These are phyloP conservation scores for Cyclospora cayetanensis DNA, from an alignment of 169 alveolate genomes.

Conservation along the genomic window DNA sequence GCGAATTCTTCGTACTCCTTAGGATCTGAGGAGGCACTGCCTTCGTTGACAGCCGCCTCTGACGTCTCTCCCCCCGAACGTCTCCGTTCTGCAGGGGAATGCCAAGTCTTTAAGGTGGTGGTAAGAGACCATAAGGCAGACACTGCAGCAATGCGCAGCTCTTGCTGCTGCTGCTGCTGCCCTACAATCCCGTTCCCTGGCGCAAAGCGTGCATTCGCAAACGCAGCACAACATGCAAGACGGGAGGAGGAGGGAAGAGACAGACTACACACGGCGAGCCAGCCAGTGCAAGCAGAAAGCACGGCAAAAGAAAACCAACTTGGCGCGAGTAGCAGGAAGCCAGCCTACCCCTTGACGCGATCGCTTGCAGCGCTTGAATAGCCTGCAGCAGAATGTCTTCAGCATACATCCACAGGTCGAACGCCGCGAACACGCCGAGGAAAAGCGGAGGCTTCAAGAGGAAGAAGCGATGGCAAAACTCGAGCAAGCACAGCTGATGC, in stretches of 20 bases:
- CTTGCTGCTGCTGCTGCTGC: constrained; percentile 36
- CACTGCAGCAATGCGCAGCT: constrained; percentile 2
- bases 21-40: too few relatives aligned
- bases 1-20: not conserved
- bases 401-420: not conserved
- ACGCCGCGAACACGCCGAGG: not conserved
- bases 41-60: not conserved
- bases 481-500: not conserved
- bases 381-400: constrained; percentile 3
- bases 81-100: not conserved
- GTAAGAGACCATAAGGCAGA: not conserved
- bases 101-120: not conserved
- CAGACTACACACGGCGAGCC: not conserved
- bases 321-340: too few relatives aligned
- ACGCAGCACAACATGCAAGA: not conserved
- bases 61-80: not conserved
- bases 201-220: not conserved
- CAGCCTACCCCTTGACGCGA: too few relatives aligned
- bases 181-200: not conserved
- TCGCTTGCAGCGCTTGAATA: not conserved
- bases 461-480: not conserved
- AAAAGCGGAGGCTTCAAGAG: not conserved
- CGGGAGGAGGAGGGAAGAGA: not conserved
- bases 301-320: not conserved
- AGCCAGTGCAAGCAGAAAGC: not conserved